Evolutionary conservation across 1,284 basidiomycete genomes (phyloP).

Genomic region (Peniophora sp.): DNA sequence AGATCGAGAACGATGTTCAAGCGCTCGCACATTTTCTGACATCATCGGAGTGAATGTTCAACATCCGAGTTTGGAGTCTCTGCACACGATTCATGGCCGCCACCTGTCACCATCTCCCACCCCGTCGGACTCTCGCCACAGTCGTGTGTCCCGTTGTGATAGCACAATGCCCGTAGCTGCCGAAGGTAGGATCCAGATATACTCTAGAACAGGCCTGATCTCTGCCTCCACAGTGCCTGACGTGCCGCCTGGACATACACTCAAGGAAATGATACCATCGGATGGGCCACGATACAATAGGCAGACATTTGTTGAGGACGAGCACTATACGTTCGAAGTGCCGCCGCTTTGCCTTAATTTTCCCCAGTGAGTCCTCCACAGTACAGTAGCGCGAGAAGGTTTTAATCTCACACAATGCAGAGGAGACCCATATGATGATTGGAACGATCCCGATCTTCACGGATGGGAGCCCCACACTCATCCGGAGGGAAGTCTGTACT

Average conservation of each 20-base stretch:
- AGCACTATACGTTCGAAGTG: neutral
- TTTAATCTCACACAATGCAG: neutral
- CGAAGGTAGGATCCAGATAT: neutral
- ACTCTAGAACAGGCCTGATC: no score
- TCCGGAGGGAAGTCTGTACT: neutral
- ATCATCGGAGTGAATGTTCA: neutral
- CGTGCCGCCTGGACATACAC: no score
- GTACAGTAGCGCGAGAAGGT: neutral
- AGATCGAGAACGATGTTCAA: neutral
- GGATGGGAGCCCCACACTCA: neutral
- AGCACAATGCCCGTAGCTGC: neutral
- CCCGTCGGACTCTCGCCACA: neutral
- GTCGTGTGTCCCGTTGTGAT: neutral
- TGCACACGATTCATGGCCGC: neutral
- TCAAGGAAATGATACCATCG: no score
- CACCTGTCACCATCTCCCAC: neutral
- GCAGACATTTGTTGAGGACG: neutral
- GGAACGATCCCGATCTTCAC: neutral
- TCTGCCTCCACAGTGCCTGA: no score
- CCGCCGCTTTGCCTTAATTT: neutral
- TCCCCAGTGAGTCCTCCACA: neutral
- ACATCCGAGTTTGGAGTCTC: neutral
- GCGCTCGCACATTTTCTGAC: neutral
- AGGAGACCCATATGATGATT: no score
- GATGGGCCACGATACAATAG: no score